Evolutionary conservation across 306 rosid species (phyloP).

Genomic region (Begonia peltatifolia): DNA sequence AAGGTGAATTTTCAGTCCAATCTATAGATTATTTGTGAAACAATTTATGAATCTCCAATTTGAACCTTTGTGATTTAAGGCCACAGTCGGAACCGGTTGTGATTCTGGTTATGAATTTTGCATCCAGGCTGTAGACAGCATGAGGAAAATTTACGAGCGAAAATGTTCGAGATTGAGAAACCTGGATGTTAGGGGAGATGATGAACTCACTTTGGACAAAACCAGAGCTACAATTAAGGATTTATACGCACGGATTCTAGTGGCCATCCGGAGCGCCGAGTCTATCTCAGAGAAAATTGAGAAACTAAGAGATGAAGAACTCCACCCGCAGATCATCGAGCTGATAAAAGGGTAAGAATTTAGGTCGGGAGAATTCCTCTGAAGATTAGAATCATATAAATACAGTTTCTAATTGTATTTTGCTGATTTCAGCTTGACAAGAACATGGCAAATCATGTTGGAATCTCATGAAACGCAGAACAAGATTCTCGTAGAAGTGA

Average conservation of each 20-base stretch:
- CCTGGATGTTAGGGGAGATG: conserved; percentile 60
- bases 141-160: conserved; percentile 62
- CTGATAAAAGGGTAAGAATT: conserved; percentile 72
- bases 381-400: neutral
- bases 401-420: too few species aligned
- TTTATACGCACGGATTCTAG: conserved; percentile 74
- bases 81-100: too few species aligned
- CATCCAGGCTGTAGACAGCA: conserved; percentile 70
- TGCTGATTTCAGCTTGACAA: conserved; percentile 46
- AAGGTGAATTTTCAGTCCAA: conserved; percentile 37
- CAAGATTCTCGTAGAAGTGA: conserved; percentile 71
- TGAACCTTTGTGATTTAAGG: too few species aligned
- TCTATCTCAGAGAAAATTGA: conserved; percentile 77
- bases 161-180: conserved; percentile 54
- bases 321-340: conserved; percentile 81
- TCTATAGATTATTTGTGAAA: too few species aligned
- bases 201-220: conserved; percentile 47
- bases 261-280: conserved; percentile 84
- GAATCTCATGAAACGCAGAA: conserved; percentile 84
- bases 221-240: conserved; percentile 73
- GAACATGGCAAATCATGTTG: conserved; percentile 73
- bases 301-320: conserved; percentile 79
- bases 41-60: too few species aligned
- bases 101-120: neutral
- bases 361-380: conserved; percentile 2